Evolutionary conservation across 495 filamentous ascomycete species (phyloP).

Genomic region (Pseudevernia furfuracea): DNA sequence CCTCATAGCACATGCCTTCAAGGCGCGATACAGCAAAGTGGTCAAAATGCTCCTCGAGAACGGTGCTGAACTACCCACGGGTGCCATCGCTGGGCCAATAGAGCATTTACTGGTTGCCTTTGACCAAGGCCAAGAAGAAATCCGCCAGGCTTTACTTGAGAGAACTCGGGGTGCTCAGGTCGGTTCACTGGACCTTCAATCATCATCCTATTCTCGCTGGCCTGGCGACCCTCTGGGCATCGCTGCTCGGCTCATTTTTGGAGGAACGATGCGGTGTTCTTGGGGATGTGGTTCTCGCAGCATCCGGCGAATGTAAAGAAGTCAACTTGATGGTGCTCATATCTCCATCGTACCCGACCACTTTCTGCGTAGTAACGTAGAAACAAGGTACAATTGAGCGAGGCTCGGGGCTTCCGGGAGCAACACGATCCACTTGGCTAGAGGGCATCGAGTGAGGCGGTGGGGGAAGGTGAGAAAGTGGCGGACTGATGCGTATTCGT

Average conservation of each 20-base stretch:
- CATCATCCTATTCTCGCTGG: not conserved
- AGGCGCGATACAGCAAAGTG: not conserved
- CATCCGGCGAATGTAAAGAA: too few species aligned
- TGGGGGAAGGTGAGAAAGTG: too few species aligned
- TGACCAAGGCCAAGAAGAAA: not conserved
- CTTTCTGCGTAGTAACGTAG: too few species aligned
- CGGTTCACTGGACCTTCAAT: not conserved
- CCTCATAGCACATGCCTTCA: not conserved
- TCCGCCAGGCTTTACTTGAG: not conserved
- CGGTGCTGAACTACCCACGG: not conserved
- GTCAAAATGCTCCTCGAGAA: not conserved
- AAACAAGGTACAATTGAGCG: too few species aligned
- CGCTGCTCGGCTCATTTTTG: not conserved
- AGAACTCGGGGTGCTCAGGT: not conserved
- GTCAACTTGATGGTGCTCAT: too few species aligned
- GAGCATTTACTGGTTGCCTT: not conserved
- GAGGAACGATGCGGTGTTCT: not conserved
- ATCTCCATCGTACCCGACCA: too few species aligned
- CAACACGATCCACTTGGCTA: too few species aligned
- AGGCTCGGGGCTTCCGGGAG: too few species aligned
- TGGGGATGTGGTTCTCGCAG: not conserved
- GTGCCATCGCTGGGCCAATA: not conserved
- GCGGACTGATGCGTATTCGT: too few species aligned
- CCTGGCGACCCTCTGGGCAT: not conserved
- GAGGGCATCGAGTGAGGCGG: too few species aligned